These are phyloP conservation scores for Penicillium macrosclerotiorum DNA, from an alignment of 495 filamentous ascomycete species.

Conservation along the genomic window DNA sequence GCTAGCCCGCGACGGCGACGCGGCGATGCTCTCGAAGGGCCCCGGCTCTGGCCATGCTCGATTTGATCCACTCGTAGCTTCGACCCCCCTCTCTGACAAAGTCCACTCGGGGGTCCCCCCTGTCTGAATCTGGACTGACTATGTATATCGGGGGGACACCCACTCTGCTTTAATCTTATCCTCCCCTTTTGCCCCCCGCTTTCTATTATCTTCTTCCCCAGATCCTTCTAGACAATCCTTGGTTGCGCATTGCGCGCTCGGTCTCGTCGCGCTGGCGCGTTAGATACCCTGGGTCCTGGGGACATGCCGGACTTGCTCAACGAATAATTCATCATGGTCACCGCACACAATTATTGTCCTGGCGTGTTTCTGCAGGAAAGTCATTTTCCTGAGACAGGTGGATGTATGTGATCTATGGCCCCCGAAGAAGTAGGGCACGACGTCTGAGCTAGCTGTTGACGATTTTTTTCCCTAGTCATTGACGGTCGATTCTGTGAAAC, in stretches of 20 bases:
- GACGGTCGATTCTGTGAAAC: constrained; percentile 63
- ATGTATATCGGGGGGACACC: constrained; percentile 18
- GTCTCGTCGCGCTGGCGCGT: constrained; percentile 30
- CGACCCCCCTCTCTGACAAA: background rate
- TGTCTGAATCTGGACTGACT: background rate
- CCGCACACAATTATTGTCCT: constrained; percentile 53
- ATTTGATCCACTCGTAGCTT: constrained; percentile 2
- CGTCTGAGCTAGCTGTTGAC: constrained; percentile 4
- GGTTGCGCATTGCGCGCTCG: constrained; percentile 7
- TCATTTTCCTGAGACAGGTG: constrained; percentile 57
- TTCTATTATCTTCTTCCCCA: background rate
- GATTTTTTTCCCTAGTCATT: no score
- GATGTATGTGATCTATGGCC: constrained; percentile 51
- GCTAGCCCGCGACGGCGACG: no score
- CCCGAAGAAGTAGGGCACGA: background rate
- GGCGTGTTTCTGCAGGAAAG: constrained; percentile 61
- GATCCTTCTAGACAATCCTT: constrained; percentile 8
- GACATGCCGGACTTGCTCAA: constrained; percentile 17
- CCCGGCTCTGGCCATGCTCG: no score
- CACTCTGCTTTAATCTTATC: constrained; percentile 5
- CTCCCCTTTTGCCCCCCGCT: constrained; percentile 1
- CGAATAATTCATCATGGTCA: constrained; percentile 24
- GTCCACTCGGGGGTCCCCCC: no score
- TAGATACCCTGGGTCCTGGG: constrained; percentile 8
- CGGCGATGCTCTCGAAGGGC: no score